Evolutionary conservation across 2,329 filamentous ascomycete genomes (phyloP), one percentile per base, ranked within the genome.

Genomic region (Macrophomina pseudophaseolina): DNA sequence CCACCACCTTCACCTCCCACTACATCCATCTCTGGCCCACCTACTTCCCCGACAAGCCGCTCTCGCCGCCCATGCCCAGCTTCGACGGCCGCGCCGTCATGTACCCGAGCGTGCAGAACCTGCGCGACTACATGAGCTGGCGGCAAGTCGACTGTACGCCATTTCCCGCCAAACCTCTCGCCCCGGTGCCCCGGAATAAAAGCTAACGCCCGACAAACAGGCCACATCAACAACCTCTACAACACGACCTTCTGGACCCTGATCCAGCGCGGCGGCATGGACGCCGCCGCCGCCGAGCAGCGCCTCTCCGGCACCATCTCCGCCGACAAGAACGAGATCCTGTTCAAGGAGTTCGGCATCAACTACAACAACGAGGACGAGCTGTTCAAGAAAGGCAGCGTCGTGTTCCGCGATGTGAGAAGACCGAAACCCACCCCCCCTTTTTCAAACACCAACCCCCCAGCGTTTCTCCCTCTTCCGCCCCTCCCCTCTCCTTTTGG

Each of bases 291-390:
- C 67, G 95, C 95, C 0, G 94, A 98, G 76, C 86, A 90, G 74
- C 86, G 87, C 67, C 85, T 99, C 52, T 89, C 91, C 1, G 94
- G 94, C 3, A 96, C 93, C 0, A 80, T 96, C 1, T 87, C 94
- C 3, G 84, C 88, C 2, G 93, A 98, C 74, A 99, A 99, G 81
- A 95, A 99, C 75, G 95, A 99, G 81, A 96, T 99, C 23, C 81
- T 99, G 14, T 99, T 95, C 78, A 91, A 89, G 1, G 86, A 86
- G 32, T 98, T 97, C 78, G 87, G 89, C 2, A 94, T 98, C 76
- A 99, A 99, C 80, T 99, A 99, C 81, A 99, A 99, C 79, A 95
- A 97, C 71, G 95, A 99, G 78, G 88, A 88, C 0, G 93, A 96
- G 69, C 93, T 97, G 16, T 97, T 88, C 79, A 95, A 90, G 78